A percentile compares a stretch with the other conserved stretches of the same genome.
Evolutionary conservation across 306 rosid genomes (phyloP).

Genomic region (Vigna nakashimae): DNA sequence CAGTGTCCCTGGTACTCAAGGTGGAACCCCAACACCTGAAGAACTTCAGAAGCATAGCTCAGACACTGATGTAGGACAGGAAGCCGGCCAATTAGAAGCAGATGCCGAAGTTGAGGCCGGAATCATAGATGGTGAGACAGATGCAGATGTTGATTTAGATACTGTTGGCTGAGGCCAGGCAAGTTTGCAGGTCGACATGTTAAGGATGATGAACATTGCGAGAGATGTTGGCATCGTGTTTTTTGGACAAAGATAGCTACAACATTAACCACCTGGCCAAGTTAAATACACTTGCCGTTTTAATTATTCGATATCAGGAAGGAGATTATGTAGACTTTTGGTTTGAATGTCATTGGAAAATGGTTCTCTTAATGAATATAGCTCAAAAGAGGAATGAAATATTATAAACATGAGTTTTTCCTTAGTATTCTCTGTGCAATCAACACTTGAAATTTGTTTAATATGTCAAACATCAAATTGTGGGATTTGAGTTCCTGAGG

Average conservation of each 20-base stretch:
- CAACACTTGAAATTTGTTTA: slow-evolving; percentile 4
- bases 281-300: background rate
- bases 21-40: slow-evolving; percentile 63
- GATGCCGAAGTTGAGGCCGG: slow-evolving; percentile 87
- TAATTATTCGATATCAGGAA: background rate
- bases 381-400: background rate
- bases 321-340: background rate
- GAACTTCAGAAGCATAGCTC: slow-evolving; percentile 84
- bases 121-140: slow-evolving; percentile 84
- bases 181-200: background rate
- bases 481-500: background rate
- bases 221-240: slow-evolving; percentile 26
- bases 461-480: background rate
- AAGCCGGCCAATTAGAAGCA: slow-evolving; percentile 84
- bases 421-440: slow-evolving; percentile 1
- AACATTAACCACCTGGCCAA: slow-evolving; percentile 3
- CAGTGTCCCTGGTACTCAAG: slow-evolving; percentile 62
- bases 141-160: slow-evolving; percentile 79
- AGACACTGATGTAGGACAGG: slow-evolving; percentile 80
- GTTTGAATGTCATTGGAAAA: slow-evolving; percentile 3
- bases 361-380: slow-evolving; percentile 6
- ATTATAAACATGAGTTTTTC: slow-evolving; percentile 6
- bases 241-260: slow-evolving; percentile 16
- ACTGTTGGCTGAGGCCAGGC: slow-evolving; percentile 54
- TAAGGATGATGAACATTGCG: slow-evolving; percentile 27